Base-by-base conservation (phyloP, 192 early-diverging fungal species). In the Pecoramyces ruminantium region DNA sequence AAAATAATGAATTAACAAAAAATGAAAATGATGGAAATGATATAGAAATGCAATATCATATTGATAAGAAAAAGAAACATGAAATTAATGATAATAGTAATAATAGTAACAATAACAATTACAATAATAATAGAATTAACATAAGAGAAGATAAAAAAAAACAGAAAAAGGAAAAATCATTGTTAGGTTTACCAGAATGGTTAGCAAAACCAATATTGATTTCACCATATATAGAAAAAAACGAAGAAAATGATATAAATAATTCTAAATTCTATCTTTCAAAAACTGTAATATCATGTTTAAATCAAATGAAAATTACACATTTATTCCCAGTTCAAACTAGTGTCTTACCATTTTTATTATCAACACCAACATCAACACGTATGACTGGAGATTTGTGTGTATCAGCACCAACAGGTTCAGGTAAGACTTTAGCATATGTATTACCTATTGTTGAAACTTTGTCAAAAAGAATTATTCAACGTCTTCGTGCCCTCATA, bases 351-450 rank as follows among this genome's bases (percentile, higher is more conserved):
- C 95, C 97, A 3, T 88, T 90, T 18, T 88, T 98, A 29, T 88
- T 94, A 91, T 80, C 88, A 91, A 58, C 88, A 92, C n/a, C 92
- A 91, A 29, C 91, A 90, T 29, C 91, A 4, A 67, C 51, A 9
- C 21, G 51, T 27, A 67, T 67, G 51, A 67, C 94, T 13, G 93
- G 95, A 28, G 96, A 97, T 83, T 82, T 99, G 29, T 96, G 95
- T 82, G 95, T 99, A 21, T 96, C 96, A 14, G 94, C 96, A 27
- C 93, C 96, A 0, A 99, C 97, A 1, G 97, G 97, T 34, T 94
- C 93, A 78, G 97, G 97, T 29, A 99, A 99, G 84, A 99, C 97
- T 4, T 85, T 99, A 40, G 95, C 96, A 0, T 99, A 96, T 88
- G 96, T 95, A 11, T 82, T 99, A 25, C 97, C 97, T 2, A 94